A percentile compares a stretch with the other conserved stretches of the same genome.
phyloP scores from a whole-genome alignment of 2,329 filamentous ascomycete genomes.

The Diaporthe ampelina region DNA sequence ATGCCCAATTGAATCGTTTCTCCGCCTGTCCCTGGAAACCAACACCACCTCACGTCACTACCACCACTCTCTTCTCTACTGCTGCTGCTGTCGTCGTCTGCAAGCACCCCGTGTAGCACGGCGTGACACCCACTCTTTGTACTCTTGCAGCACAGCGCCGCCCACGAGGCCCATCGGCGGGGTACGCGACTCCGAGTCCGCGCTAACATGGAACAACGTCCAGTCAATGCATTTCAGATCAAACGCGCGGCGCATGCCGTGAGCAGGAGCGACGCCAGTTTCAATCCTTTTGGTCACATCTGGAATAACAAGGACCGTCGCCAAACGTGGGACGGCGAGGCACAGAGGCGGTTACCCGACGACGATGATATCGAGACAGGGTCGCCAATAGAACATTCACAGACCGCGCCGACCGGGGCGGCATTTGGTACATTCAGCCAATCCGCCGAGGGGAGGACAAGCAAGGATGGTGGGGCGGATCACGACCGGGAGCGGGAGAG shows the following conservation, averaged over 20 bases:
- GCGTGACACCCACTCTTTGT: slow-evolving; percentile 23
- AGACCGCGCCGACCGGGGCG: slow-evolving; percentile 47
- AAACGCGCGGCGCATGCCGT: slow-evolving; percentile 60
- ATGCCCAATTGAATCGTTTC: slow-evolving; percentile 25
- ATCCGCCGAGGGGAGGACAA: slow-evolving; percentile 3
- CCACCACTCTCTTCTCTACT: not conserved
- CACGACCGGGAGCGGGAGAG: slow-evolving; percentile 42
- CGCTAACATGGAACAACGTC: slow-evolving; percentile 40
- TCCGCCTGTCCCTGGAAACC: not conserved
- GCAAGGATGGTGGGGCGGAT: slow-evolving; percentile 45
- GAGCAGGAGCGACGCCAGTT: slow-evolving; percentile 53
- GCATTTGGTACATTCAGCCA: slow-evolving; percentile 6
- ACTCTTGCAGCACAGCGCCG: slow-evolving; percentile 26
- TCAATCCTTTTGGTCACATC: slow-evolving; percentile 61
- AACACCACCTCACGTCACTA: not conserved
- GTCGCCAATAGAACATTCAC: slow-evolving; percentile 52
- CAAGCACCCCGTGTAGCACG: not conserved
- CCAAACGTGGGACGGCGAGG: slow-evolving; percentile 56
- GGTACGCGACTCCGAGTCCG: slow-evolving; percentile 3
- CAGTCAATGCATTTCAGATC: slow-evolving; percentile 62
- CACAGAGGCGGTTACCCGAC: slow-evolving; percentile 45
- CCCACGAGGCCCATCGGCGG: slow-evolving; percentile 27
- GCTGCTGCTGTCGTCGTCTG: not conserved
- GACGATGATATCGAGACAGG: slow-evolving; percentile 45
- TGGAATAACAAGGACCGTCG: slow-evolving; percentile 50